phyloP scores from a whole-genome alignment of 2,329 filamentous ascomycete genomes.

The Aciculosporium take region DNA sequence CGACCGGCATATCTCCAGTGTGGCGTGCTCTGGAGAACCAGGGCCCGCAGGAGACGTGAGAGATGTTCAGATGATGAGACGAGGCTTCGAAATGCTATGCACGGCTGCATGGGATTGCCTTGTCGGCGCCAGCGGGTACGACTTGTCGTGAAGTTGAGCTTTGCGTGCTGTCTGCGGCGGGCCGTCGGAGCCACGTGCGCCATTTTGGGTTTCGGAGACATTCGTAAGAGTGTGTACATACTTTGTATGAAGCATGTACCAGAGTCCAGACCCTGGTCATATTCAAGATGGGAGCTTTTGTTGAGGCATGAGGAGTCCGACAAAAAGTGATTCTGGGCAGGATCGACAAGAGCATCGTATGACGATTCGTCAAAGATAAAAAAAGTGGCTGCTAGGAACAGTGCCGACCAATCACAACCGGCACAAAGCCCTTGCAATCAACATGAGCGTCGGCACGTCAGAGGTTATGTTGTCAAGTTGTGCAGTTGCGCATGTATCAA shows the following conservation, averaged over 20 bases:
- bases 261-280: background rate
- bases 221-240: background rate
- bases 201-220: background rate
- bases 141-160: background rate
- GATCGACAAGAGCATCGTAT: background rate
- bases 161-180: background rate
- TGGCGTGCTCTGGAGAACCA: slow-evolving; percentile 15
- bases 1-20: slow-evolving; percentile 3
- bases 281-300: background rate
- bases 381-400: too few species aligned
- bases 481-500: too few species aligned
- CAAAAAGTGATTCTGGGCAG: background rate
- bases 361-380: too few species aligned
- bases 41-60: background rate
- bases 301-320: background rate
- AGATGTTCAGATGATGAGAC: background rate
- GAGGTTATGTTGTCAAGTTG: too few species aligned
- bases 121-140: background rate
- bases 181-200: background rate
- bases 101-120: background rate
- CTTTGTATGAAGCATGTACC: too few species aligned
- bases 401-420: too few species aligned
- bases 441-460: too few species aligned
- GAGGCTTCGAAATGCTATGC: background rate
- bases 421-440: too few species aligned